Conservation (phyloP, 805 yeast genomes). For the Metschnikowia shivogae region DNA sequence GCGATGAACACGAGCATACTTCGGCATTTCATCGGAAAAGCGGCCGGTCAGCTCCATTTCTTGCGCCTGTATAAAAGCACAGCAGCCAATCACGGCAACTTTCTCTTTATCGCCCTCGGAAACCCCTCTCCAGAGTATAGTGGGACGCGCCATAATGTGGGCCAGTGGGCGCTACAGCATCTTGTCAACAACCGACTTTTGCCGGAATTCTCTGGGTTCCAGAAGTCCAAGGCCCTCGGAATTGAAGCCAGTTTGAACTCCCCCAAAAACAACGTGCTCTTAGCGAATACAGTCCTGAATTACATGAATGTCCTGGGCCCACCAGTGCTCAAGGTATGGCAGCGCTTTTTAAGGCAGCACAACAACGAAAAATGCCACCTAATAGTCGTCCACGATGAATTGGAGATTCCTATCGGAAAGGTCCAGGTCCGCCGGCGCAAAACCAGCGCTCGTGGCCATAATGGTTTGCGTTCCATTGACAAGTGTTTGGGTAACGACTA, state of each 20-base stretch:
- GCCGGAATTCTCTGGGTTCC: slow-evolving; percentile 23
- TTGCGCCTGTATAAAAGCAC: not conserved
- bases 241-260: slow-evolving; percentile 1
- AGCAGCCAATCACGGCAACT: not conserved
- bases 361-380: slow-evolving; percentile 28
- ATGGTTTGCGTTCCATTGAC: slow-evolving; percentile 67
- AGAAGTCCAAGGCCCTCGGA: not conserved
- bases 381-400: slow-evolving; percentile 75
- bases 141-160: slow-evolving; percentile 75
- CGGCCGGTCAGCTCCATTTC: not conserved
- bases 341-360: slow-evolving; percentile 20
- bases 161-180: slow-evolving; percentile 51
- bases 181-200: slow-evolving; percentile 56
- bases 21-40: not conserved
- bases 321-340: slow-evolving; percentile 49
- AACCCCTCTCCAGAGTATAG: slow-evolving; percentile 65
- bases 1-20: too few relatives aligned
- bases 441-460: slow-evolving; percentile 75
- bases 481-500: slow-evolving; percentile 46
- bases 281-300: slow-evolving; percentile 49
- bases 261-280: slow-evolving; percentile 22
- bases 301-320: slow-evolving; percentile 72
- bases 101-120: slow-evolving; percentile 49
- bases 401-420: slow-evolving; percentile 62
- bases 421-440: slow-evolving; percentile 57